Evolutionary conservation across 2,329 filamentous ascomycete genomes (phyloP), one percentile per base, ranked within the genome.

Genomic region (Arthrobotrys pseudoclavata): DNA sequence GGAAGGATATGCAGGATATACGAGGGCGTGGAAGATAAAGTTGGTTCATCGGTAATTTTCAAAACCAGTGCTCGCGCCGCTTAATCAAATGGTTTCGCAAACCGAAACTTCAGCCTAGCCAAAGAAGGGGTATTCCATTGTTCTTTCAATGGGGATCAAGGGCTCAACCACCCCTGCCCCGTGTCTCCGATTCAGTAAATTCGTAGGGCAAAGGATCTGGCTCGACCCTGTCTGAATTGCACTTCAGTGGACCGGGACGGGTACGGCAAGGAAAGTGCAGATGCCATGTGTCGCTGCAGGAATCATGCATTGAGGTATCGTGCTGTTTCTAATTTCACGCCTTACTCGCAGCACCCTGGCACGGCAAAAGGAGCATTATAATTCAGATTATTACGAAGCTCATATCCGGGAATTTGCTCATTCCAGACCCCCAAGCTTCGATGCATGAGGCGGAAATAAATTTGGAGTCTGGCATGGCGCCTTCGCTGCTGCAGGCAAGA

Each of bases 261-360:
- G 66, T 69, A 69, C 66, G 72, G 64, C 50, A 70, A 64, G 47
- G 60, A 57, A 48, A 69, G 40, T 62, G 72, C 72, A 76, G 72
- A 67, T 76, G 72, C 66, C 72, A 76, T 76, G 72, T 76, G 72
- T 76, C 72, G 72, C 64, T 67, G 72, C 72, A 76, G 72, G 72
- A 60, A 76, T 55, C 57, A 61, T 76, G 72, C 72, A 76, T 69
- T 34, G 47, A 52, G 52, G 45, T 67, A 68, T 55, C 62, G 53
- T 74, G 45, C 52, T 68, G 47, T 76, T 63, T 68, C 64, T 50
- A 69, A 69, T 55, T 60, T 61, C n/a, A 48, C 63, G 55, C 64
- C 64, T 69, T 63, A 69, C 64, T 76, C 55, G 55, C 63, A 60
- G 69, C 18, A 37, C 50, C 50, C 37, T 64, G 63, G 63, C 48